Base-by-base conservation (phyloP, 1,284 basidiomycete genomes). In the Apiotrichum montevideense region DNA sequence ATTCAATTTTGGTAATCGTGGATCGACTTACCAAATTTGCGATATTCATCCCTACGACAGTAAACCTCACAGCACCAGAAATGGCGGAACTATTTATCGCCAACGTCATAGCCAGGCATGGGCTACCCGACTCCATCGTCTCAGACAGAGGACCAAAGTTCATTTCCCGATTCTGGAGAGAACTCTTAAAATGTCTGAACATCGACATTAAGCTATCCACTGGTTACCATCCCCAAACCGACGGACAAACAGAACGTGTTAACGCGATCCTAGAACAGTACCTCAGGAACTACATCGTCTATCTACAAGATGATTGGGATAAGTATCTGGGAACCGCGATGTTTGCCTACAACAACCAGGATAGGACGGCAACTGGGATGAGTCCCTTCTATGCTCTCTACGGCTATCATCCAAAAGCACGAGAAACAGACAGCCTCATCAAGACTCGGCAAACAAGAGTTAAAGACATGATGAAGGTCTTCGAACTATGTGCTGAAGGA, bases 241-340 rank as follows among this genome's bases (percentile, higher is more conserved):
- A 37, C 11, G 37, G 37, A 37, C 37, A 37, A 11, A 37, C 37
- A 7, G 37, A 72, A 77, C 0, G 76, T 82, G 59, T 74, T 11
- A 81, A 82, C 59, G 78, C 80, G 57, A 69, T 63, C 0, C 59
- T 83, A 2, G 77, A 82, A 45, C 78, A 79, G 68, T 73, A 66
- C 47, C 54, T 72, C 3, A 58, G 64, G 3, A 41, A 61, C 32
- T 71, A 57, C 52, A n/a, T 21, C 3, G 70, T 77, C 35, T 65
- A 72, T n/a, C 67, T 77, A 13, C 78, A 83, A 56, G 65, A 68
- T 34, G 76, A 81, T 9, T 83, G 81, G 82, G 7, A 37, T 37
- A 37, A 37, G 37, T 37, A 37, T 37, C 37, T 37, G 37, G 37
- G 37, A 37, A 37, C 37, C 6, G 37, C 37, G 11, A 37, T 37